Conservation (phyloP, 2,329 filamentous ascomycete species). For the Botrytis aclada region DNA sequence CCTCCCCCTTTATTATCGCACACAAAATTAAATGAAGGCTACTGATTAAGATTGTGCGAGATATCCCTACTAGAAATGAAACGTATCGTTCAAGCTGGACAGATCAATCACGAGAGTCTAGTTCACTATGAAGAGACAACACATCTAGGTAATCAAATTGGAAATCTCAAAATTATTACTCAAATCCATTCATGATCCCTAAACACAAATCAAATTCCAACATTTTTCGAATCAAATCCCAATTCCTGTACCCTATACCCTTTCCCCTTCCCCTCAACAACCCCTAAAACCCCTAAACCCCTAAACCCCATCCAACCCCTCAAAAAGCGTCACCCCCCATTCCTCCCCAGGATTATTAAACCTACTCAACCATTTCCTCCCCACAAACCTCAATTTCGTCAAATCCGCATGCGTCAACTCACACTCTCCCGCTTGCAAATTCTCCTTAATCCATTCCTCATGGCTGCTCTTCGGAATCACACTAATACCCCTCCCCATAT, state of each 20-base stretch:
- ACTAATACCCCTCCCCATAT: slow-evolving; percentile 44
- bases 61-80: neutral
- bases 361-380: slow-evolving; percentile 36
- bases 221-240: neutral
- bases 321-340: slow-evolving; percentile 39
- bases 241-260: neutral
- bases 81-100: neutral
- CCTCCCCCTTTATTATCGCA: neutral
- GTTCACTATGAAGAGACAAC: neutral
- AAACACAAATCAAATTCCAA: neutral
- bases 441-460: slow-evolving; percentile 44
- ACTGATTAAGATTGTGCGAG: too few relatives aligned
- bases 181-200: neutral
- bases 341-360: slow-evolving; percentile 36
- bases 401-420: slow-evolving; percentile 41
- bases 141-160: neutral
- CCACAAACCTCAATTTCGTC: slow-evolving; percentile 36
- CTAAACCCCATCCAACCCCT: slow-evolving; percentile 11
- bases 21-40: too few relatives aligned
- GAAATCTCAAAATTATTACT: neutral
- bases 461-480: slow-evolving; percentile 52
- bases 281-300: rapidly evolving
- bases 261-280: neutral
- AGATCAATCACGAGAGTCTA: neutral
- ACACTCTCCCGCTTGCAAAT: slow-evolving; percentile 49